Evolutionary conservation across 441 rosid species (phyloP).

Genomic region (Aleurites moluccanus): DNA sequence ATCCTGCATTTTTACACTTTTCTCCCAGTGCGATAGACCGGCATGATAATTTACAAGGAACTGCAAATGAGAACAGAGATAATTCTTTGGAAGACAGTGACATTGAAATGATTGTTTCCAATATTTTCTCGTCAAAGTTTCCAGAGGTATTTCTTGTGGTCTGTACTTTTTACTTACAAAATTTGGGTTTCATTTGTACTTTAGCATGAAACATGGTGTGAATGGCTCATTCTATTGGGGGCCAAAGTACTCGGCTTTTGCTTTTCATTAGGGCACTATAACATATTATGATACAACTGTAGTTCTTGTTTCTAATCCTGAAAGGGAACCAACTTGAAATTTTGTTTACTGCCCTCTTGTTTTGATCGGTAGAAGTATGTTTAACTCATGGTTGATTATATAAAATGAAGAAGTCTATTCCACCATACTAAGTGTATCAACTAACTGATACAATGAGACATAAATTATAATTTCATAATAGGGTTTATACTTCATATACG

Average conservation of each 20-base stretch:
- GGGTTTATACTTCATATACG: not conserved
- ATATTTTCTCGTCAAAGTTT: conserved; percentile 45
- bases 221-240: not conserved
- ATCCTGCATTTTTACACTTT: conserved; percentile 60
- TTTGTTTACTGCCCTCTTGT: not conserved
- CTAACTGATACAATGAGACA: too few species aligned
- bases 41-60: conserved; percentile 32
- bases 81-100: conserved; percentile 40
- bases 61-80: conserved; percentile 24
- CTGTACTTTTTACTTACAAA: not conserved
- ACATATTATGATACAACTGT: not conserved
- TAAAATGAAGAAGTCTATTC: too few species aligned
- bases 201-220: not conserved
- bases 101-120: conserved; percentile 46
- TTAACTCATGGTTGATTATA: too few species aligned
- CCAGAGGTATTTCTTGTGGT: conserved; percentile 41
- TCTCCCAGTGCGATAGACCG: conserved; percentile 32
- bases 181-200: not conserved
- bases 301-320: not conserved
- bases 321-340: not conserved
- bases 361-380: too few species aligned
- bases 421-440: too few species aligned
- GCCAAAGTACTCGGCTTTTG: not conserved
- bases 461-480: not conserved
- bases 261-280: not conserved